phyloP scores from a whole-genome alignment of 2,329 filamentous ascomycete genomes.

The Scedosporium aurantiacum region DNA sequence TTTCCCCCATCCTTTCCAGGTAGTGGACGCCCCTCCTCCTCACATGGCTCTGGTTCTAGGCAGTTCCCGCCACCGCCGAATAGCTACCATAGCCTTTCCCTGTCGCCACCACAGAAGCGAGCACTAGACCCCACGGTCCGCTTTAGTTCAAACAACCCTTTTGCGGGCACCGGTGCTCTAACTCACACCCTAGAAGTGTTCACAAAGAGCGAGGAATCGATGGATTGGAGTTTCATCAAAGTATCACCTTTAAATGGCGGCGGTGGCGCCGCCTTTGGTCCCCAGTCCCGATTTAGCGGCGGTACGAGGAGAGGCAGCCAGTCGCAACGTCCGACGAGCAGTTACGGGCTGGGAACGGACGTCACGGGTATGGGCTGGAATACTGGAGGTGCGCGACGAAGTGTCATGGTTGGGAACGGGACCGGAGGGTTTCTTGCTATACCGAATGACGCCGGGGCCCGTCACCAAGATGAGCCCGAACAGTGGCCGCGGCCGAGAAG shows the following conservation, averaged over 20 bases:
- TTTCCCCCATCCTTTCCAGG: conserved; percentile 30
- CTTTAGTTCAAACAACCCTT: conserved; percentile 52
- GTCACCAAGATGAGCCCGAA: conserved; percentile 19
- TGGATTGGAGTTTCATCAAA: conserved; percentile 48
- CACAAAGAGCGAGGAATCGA: conserved; percentile 46
- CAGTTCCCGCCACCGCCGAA: conserved; percentile 14
- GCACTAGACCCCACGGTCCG: conserved; percentile 25
- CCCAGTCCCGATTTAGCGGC: background rate
- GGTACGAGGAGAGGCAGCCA: background rate
- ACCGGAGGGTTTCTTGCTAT: conserved; percentile 42
- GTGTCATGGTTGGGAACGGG: conserved; percentile 41
- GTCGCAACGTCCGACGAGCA: conserved; percentile 36
- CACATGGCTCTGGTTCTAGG: conserved; percentile 18
- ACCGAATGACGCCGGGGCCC: conserved; percentile 21
- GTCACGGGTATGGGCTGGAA: conserved; percentile 38
- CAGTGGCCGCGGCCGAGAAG: conserved; percentile 31
- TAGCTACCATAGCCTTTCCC: conserved; percentile 15
- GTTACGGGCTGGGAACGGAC: conserved; percentile 46
- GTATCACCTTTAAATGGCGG: conserved; percentile 24
- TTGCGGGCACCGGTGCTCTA: conserved; percentile 30
- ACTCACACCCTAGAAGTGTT: conserved; percentile 49
- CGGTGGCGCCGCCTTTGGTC: conserved; percentile 12
- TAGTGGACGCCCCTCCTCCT: conserved; percentile 23
- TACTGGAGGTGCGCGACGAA: conserved; percentile 38
- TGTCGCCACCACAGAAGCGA: conserved; percentile 16